Conservation (phyloP, 176 grass and related monocot genomes). For the Aegilops tauschii region DNA sequence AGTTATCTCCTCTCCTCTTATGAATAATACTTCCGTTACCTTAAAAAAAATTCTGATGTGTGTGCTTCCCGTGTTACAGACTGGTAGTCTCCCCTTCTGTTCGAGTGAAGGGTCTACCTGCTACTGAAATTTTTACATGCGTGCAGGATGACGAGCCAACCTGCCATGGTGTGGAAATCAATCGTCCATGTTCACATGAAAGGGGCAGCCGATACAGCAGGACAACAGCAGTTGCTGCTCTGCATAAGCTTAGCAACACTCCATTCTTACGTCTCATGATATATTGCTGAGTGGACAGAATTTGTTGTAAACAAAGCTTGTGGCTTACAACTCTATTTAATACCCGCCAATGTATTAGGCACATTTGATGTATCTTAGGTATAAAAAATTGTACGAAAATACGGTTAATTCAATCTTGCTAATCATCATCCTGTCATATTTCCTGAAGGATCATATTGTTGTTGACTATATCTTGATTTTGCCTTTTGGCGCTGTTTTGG, state of each 20-base stretch:
- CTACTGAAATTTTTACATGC: neutral
- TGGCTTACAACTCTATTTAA: too few relatives aligned
- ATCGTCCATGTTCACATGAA: neutral
- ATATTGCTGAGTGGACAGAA: neutral
- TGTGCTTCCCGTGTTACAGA: too few relatives aligned
- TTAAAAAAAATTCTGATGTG: neutral
- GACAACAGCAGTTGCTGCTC: conserved; percentile 76
- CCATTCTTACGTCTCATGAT: neutral
- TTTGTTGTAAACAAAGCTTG: neutral
- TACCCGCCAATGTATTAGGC: too few relatives aligned
- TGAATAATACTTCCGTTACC: neutral
- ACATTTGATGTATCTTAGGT: too few relatives aligned
- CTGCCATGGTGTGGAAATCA: conserved; percentile 42
- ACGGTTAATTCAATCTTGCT: too few relatives aligned
- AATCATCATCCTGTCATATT: too few relatives aligned
- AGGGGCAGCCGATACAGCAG: conserved; percentile 42
- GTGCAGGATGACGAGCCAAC: conserved; percentile 70
- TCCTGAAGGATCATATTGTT: too few relatives aligned
- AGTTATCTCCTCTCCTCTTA: neutral
- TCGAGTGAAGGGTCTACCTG: neutral
- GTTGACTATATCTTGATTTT: too few relatives aligned
- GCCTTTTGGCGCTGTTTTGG: too few relatives aligned
- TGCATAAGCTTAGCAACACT: conserved; percentile 14
- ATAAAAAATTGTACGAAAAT: too few relatives aligned
- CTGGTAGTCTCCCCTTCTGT: neutral